These are phyloP conservation scores for Galeopsis tetrahit DNA, from an alignment of 257 asterid species.

Conservation along the genomic window DNA sequence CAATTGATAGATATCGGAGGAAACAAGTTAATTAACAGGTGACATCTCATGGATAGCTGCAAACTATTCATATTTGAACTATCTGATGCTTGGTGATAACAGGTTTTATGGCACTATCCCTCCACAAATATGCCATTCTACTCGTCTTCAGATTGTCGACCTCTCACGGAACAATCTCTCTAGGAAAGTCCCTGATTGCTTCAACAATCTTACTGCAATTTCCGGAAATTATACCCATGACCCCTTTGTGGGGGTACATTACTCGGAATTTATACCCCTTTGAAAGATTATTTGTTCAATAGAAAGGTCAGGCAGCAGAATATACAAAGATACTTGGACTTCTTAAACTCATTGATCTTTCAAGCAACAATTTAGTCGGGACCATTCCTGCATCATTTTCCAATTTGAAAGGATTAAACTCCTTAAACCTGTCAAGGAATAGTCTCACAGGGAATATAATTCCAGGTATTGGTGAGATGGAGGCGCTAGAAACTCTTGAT, in stretches of 20 bases:
- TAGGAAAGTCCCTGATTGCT: conserved; percentile 27
- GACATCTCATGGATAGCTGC: conserved; percentile 27
- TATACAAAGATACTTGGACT: conserved; percentile 8
- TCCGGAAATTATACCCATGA: no score
- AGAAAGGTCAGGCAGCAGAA: conserved; percentile 33
- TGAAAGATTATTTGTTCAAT: conserved; percentile 27
- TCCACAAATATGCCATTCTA: conserved; percentile 22
- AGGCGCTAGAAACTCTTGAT: no score
- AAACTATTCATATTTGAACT: background rate
- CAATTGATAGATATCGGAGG: conserved; percentile 17
- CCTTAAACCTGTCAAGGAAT: conserved; percentile 42
- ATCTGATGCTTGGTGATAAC: conserved; percentile 26
- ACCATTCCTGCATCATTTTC: conserved; percentile 12
- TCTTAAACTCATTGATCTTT: no score
- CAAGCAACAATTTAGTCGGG: no score
- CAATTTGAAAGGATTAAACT: conserved; percentile 19
- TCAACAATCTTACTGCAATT: conserved; percentile 30
- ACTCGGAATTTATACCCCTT: no score
- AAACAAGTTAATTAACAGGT: conserved; percentile 27
- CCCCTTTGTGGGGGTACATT: no score
- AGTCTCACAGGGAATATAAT: conserved; percentile 32
- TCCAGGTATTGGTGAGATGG: conserved; percentile 31
- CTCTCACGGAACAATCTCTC: conserved; percentile 34
- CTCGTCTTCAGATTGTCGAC: conserved; percentile 39
- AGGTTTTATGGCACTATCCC: conserved; percentile 36